Evolutionary conservation across 2,329 filamentous ascomycete genomes (phyloP).

Genomic region (Stachybotrys echinatus): DNA sequence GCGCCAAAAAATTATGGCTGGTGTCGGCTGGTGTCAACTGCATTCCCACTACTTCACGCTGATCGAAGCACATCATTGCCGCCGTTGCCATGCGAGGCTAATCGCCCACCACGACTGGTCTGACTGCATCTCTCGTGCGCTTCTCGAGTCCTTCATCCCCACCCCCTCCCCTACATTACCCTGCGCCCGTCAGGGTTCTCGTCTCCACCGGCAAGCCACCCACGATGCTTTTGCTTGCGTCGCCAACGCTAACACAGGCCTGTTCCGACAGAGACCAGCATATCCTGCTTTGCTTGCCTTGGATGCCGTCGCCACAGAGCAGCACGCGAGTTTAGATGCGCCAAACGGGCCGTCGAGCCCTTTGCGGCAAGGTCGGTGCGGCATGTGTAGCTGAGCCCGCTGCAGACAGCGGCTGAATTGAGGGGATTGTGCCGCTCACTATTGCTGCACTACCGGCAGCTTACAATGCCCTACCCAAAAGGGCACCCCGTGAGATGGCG

Average conservation of each 20-base stretch:
- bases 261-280: neutral
- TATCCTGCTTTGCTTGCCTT: too few relatives aligned
- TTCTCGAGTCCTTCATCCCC: neutral
- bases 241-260: neutral
- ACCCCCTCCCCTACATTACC: neutral
- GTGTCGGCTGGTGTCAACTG: too few relatives aligned
- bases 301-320: neutral
- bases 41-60: neutral
- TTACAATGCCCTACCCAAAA: neutral
- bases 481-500: neutral
- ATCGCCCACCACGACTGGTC: neutral
- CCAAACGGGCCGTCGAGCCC: neutral
- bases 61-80: neutral
- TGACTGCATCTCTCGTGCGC: neutral
- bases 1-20: neutral
- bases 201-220: constrained; percentile 1
- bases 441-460: neutral
- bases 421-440: neutral
- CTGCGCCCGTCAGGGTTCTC: neutral
- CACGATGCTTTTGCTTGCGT: neutral
- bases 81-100: neutral
- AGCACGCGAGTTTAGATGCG: neutral
- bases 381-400: neutral
- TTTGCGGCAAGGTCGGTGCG: neutral
- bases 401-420: neutral